Conservation (phyloP, 306 rosid species). For the Cicer cuneatum region DNA sequence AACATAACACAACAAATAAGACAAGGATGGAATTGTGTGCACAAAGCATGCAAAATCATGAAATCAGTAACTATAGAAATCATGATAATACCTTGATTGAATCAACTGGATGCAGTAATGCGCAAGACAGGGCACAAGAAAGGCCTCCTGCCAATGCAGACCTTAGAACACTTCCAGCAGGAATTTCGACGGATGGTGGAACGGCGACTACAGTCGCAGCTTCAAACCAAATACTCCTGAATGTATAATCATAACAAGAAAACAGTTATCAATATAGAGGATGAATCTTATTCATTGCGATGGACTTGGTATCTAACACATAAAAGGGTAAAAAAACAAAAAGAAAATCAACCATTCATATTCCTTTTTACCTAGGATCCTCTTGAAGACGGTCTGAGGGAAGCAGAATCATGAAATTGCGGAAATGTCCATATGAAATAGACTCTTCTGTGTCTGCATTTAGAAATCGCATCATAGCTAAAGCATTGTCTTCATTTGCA, state of each 20-base stretch:
- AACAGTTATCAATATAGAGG: constrained; percentile 34
- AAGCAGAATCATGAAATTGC: constrained; percentile 96
- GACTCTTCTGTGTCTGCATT: constrained; percentile 93
- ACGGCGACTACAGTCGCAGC: constrained; percentile 99
- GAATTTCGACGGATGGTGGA: constrained; percentile 90
- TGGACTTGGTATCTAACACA: constrained; percentile 4
- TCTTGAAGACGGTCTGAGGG: constrained; percentile 98
- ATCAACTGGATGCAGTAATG: constrained; percentile 93
- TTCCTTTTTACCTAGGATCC: constrained; percentile 87
- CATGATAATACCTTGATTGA: constrained; percentile 75
- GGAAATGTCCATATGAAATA: constrained; percentile 96
- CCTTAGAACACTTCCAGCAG: constrained; percentile 93
- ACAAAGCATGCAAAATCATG: constrained; percentile 3
- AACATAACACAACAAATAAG: constrained; percentile 52
- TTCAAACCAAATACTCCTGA: constrained; percentile 99
- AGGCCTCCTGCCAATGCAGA: constrained; percentile 99
- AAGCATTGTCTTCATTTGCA: constrained; percentile 95
- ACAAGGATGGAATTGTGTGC: constrained; percentile 36
- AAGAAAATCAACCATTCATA: constrained; percentile 41
- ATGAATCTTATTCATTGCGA: background rate
- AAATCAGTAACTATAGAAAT: constrained; percentile 28
- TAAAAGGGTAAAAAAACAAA: constrained; percentile 10
- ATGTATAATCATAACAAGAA: constrained; percentile 38
- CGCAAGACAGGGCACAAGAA: constrained; percentile 91
- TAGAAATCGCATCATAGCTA: constrained; percentile 98